Conservation (phyloP, 2,329 filamentous ascomycete species). For the Diaporthe velutina region DNA sequence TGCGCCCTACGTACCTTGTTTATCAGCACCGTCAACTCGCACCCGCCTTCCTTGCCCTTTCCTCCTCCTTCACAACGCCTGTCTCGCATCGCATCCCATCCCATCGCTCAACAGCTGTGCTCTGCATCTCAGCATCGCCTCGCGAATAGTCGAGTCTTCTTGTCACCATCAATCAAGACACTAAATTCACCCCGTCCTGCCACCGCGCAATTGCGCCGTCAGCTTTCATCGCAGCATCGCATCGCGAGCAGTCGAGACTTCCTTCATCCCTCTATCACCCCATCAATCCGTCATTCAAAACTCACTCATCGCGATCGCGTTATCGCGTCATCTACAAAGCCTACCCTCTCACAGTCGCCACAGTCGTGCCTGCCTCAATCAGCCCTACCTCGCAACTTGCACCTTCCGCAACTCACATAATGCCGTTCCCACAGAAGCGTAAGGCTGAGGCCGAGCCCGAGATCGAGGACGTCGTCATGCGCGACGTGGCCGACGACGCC, state of each 20-base stretch:
- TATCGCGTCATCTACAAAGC: background rate
- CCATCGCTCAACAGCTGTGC: background rate
- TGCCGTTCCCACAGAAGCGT: constrained; percentile 30
- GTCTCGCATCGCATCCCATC: background rate
- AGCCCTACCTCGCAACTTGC: background rate
- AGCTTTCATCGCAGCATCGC: constrained; percentile 1
- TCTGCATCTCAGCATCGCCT: background rate
- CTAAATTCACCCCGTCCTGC: background rate
- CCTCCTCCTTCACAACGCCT: background rate
- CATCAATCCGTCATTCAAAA: background rate
- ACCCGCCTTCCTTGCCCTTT: background rate
- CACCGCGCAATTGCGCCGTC: background rate
- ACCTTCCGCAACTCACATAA: constrained; percentile 23
- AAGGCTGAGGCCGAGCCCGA: constrained; percentile 21
- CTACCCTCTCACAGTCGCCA: background rate
- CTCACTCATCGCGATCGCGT: background rate
- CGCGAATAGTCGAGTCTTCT: background rate
- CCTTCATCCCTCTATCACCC: background rate
- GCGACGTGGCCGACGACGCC: constrained; percentile 10
- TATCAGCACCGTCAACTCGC: constrained; percentile 3
- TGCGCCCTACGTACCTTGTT: background rate
- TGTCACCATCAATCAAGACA: background rate
- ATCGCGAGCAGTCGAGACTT: constrained; percentile 11
- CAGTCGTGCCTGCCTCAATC: constrained; percentile 15
- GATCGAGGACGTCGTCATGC: constrained; percentile 33